Evolutionary conservation across 768 basidiomycete species (phyloP).

Genomic region (Panus rudis): DNA sequence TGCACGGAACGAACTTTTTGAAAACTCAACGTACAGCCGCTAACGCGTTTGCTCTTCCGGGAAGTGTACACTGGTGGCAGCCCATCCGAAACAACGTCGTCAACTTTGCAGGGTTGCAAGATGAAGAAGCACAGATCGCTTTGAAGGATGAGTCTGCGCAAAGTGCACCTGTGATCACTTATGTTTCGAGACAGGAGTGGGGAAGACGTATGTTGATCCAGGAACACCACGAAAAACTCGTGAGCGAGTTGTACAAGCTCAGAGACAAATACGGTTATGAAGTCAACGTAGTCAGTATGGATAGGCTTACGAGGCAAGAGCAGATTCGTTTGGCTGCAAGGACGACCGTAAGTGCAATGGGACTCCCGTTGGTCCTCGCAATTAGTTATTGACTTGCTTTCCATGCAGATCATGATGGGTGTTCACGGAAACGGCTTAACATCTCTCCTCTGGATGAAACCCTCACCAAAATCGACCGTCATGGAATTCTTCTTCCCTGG

Average conservation of each 20-base stretch:
- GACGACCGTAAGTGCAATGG: conserved; percentile 59
- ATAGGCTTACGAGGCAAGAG: conserved; percentile 71
- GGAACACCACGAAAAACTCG: conserved; percentile 73
- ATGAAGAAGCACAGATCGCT: conserved; percentile 35
- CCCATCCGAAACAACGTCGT: conserved; percentile 68
- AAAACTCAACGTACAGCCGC: conserved; percentile 73
- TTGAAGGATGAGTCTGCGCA: conserved; percentile 20
- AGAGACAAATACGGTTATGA: conserved; percentile 73
- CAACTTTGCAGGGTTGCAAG: conserved; percentile 52
- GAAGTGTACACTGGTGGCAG: conserved; percentile 80
- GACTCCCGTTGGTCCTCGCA: conserved; percentile 1
- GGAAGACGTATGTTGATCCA: conserved; percentile 73
- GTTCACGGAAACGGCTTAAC: conserved; percentile 92
- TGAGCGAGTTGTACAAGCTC: conserved; percentile 63
- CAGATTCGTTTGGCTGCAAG: conserved; percentile 76
- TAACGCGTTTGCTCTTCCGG: conserved; percentile 68
- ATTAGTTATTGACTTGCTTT: background rate
- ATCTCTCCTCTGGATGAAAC: conserved; percentile 88
- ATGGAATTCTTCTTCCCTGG: conserved; percentile 86
- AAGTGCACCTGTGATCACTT: conserved; percentile 78
- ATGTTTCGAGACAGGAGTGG: conserved; percentile 87
- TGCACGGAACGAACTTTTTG: conserved; percentile 58
- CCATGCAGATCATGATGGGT: conserved; percentile 82
- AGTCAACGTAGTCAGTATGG: conserved; percentile 82
- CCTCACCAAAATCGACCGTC: conserved; percentile 73